These are phyloP conservation scores for Yamadazyma taylorii DNA, from an alignment of 1,139 yeast genomes.

Conservation along the genomic window DNA sequence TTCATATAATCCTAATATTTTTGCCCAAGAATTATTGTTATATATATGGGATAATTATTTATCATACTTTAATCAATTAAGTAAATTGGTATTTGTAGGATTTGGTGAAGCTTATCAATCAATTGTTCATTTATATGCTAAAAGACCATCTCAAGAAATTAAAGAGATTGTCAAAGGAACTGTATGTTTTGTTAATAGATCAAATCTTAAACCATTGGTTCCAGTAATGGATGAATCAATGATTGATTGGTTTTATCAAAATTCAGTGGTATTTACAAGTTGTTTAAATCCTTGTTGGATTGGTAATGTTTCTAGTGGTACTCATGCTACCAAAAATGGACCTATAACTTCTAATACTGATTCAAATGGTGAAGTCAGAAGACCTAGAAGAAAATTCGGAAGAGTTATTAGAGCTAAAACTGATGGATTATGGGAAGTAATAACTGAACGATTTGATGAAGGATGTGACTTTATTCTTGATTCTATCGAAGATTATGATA, in stretches of 20 bases:
- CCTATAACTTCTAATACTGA: constrained; percentile 16
- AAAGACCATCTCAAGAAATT: constrained; percentile 59
- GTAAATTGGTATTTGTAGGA: constrained; percentile 78
- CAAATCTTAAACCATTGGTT: constrained; percentile 69
- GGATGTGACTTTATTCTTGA: constrained; percentile 82
- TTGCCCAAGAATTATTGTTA: constrained; percentile 74
- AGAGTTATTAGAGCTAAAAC: constrained; percentile 73
- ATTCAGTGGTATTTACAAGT: constrained; percentile 80
- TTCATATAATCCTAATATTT: constrained; percentile 56
- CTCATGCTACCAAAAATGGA: constrained; percentile 22
- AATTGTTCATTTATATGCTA: constrained; percentile 83
- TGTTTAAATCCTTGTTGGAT: constrained; percentile 79
- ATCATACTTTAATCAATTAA: constrained; percentile 65
- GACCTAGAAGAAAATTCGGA: constrained; percentile 89
- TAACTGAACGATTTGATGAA: constrained; percentile 82
- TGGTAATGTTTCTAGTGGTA: constrained; percentile 20
- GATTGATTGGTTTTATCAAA: constrained; percentile 89
- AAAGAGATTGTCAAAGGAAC: constrained; percentile 69
- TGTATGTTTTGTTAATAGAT: constrained; percentile 66
- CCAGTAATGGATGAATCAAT: constrained; percentile 87
- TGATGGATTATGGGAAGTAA: constrained; percentile 75
- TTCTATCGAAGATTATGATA: constrained; percentile 56
- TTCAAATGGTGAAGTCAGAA: constrained; percentile 46
- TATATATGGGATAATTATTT: constrained; percentile 92
- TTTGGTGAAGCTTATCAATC: constrained; percentile 90